These are phyloP conservation scores for Themeda triandra DNA, from an alignment of 176 grass and related monocot genomes.

Conservation along the genomic window DNA sequence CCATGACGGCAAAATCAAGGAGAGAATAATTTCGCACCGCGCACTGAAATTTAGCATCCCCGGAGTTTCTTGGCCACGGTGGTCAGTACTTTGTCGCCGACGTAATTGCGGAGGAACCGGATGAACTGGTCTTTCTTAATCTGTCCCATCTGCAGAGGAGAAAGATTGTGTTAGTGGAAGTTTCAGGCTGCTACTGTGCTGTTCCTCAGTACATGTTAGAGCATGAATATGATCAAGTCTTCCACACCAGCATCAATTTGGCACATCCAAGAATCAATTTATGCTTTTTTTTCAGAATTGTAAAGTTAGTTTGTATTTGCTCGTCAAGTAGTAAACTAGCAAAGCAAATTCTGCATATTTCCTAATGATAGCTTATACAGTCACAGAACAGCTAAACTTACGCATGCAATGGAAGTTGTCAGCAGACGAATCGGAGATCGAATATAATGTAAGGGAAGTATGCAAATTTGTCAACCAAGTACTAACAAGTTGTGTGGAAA, in stretches of 20 bases:
- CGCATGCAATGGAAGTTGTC: neutral
- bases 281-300: neutral
- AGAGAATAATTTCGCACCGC: neutral
- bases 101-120: slow-evolving; percentile 40
- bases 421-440: neutral
- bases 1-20: neutral
- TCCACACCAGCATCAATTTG: neutral
- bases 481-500: neutral
- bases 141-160: slow-evolving; percentile 60
- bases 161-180: neutral
- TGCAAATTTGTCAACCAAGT: neutral
- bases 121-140: slow-evolving; percentile 72
- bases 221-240: neutral
- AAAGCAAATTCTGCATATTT: neutral
- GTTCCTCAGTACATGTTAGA: neutral
- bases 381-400: neutral
- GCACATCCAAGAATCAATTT: neutral
- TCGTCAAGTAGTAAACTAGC: neutral
- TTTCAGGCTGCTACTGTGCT: neutral
- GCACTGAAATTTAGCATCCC: slow-evolving; percentile 34
- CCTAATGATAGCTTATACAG: neutral
- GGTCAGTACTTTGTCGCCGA: slow-evolving; percentile 61
- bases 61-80: slow-evolving; percentile 56
- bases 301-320: neutral
- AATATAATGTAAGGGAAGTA: neutral